phyloP scores from a whole-genome alignment of 2,329 filamentous ascomycete species.

The Scedosporium apiospermum region DNA sequence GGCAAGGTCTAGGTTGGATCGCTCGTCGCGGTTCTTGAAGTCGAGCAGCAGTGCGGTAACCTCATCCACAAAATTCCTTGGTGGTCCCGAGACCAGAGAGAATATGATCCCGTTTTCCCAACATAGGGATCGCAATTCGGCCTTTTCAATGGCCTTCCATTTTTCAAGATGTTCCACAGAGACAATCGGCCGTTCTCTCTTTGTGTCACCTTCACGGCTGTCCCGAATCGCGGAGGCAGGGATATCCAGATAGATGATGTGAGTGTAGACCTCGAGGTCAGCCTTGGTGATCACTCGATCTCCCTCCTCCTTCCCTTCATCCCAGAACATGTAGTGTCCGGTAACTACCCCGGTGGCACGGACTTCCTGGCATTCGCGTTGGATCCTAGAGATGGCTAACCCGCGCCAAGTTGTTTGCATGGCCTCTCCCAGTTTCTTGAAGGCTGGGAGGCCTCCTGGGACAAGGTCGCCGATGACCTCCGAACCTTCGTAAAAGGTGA shows the following conservation, averaged over 20 bases:
- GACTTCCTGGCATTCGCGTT: neutral
- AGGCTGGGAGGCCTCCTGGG: neutral
- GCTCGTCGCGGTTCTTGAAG: neutral
- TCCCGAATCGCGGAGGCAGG: slow-evolving; percentile 24
- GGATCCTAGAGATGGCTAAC: neutral
- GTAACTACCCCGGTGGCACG: slow-evolving; percentile 34
- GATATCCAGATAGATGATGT: slow-evolving; percentile 48
- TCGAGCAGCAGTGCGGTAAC: neutral
- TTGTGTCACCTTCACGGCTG: slow-evolving; percentile 26
- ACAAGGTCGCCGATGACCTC: neutral
- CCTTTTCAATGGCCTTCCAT: neutral
- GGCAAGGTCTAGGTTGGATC: neutral
- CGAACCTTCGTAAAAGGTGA: neutral
- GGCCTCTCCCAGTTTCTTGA: neutral
- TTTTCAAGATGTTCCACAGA: neutral
- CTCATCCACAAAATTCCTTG: neutral
- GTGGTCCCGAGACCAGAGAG: neutral
- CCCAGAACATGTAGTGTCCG: slow-evolving; percentile 48
- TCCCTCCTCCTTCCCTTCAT: slow-evolving; percentile 21
- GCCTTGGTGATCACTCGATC: slow-evolving; percentile 28
- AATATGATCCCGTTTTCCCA: neutral
- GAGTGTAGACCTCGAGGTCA: slow-evolving; percentile 40
- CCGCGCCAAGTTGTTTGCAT: neutral
- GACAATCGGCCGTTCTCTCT: slow-evolving; percentile 11
- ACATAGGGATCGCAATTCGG: neutral